phyloP scores from a whole-genome alignment of 1,139 yeast species.

The Pichia sp. region DNA sequence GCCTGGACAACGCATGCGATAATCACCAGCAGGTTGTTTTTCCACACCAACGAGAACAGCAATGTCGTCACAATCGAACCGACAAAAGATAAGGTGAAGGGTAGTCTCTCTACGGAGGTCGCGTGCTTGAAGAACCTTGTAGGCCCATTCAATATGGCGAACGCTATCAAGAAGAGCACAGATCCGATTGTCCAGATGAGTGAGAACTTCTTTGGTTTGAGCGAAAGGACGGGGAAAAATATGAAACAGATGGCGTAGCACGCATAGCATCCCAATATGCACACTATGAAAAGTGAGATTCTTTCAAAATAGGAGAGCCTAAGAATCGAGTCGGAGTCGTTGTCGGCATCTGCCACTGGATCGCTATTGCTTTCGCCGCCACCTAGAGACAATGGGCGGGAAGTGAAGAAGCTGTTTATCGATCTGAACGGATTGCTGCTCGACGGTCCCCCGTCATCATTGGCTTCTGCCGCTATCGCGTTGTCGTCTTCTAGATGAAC shows the following conservation, averaged over 20 bases:
- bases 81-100: constrained; percentile 47
- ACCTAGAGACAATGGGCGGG: not conserved
- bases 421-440: constrained; percentile 5
- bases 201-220: constrained; percentile 58
- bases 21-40: constrained; percentile 46
- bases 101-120: constrained; percentile 45
- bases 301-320: constrained; percentile 57
- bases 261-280: constrained; percentile 49
- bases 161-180: constrained; percentile 50
- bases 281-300: constrained; percentile 50
- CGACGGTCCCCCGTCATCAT: not conserved
- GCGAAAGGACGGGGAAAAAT: constrained; percentile 50
- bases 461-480: not conserved
- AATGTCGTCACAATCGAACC: constrained; percentile 49
- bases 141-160: constrained; percentile 55
- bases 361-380: not conserved
- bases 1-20: constrained; percentile 50
- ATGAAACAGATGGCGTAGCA: constrained; percentile 54
- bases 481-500: not conserved
- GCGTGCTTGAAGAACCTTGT: constrained; percentile 46
- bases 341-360: not conserved
- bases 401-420: not conserved
- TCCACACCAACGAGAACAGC: constrained; percentile 43
- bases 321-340: constrained; percentile 23
- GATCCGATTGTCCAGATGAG: constrained; percentile 60